Conservation (phyloP, 1,284 basidiomycete species). For the Naganishia sp. region DNA sequence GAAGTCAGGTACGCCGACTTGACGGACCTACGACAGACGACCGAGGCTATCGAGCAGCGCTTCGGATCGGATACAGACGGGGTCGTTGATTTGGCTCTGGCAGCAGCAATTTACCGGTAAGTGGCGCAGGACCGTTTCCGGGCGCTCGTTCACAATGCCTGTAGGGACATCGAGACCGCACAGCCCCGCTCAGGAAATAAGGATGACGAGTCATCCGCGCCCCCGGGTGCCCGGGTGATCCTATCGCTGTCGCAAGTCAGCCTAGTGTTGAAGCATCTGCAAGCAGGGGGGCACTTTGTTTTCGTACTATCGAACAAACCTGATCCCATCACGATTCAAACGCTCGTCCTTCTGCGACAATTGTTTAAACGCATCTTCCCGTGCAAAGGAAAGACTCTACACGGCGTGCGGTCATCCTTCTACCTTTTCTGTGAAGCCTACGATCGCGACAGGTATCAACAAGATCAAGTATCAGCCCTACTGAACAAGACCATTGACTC, state of each 20-base stretch:
- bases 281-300: conserved; percentile 28
- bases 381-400: conserved; percentile 31
- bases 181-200: conserved; percentile 20
- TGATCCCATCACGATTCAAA: conserved; percentile 29
- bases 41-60: conserved; percentile 14
- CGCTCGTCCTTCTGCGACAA: conserved; percentile 19
- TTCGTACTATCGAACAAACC: conserved; percentile 33
- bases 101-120: conserved; percentile 32
- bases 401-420: conserved; percentile 31
- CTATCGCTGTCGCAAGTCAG: conserved; percentile 30
- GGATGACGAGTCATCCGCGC: conserved; percentile 19
- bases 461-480: not conserved
- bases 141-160: not conserved
- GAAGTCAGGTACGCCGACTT: conserved; percentile 30
- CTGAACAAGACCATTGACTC: conserved; percentile 8
- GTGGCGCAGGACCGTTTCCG: not conserved
- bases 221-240: conserved; percentile 17
- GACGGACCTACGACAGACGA: conserved; percentile 22
- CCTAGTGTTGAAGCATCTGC: conserved; percentile 26
- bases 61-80: conserved; percentile 6
- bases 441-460: conserved; percentile 19
- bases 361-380: conserved; percentile 26
- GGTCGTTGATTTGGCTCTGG: conserved; percentile 24
- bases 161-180: conserved; percentile 28
- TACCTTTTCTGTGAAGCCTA: conserved; percentile 31